Conservation (phyloP, 805 yeast genomes). For the Cyberlindnera petersonii region DNA sequence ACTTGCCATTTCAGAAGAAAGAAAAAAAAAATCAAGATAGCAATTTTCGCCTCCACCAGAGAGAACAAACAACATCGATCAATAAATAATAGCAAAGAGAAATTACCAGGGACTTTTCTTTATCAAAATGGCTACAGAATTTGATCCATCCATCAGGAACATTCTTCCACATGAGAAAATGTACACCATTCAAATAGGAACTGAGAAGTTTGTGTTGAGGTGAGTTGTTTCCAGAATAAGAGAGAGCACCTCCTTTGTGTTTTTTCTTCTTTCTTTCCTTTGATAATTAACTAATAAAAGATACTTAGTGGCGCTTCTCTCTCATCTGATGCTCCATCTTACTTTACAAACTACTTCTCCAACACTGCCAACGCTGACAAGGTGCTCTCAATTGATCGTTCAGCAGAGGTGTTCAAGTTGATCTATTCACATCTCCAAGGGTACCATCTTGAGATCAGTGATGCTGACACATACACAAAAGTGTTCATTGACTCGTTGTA, state of each 20-base stretch:
- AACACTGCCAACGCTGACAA: constrained; percentile 34
- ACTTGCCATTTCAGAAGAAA: too few species aligned
- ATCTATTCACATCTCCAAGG: constrained; percentile 79
- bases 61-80: neutral
- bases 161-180: constrained; percentile 66
- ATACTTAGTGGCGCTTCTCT: constrained; percentile 72
- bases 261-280: neutral
- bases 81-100: too few species aligned
- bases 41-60: too few species aligned
- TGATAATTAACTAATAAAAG: neutral
- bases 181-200: constrained; percentile 70
- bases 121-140: constrained; percentile 5
- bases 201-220: constrained; percentile 46
- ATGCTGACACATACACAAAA: constrained; percentile 58
- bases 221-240: too few species aligned
- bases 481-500: constrained; percentile 69
- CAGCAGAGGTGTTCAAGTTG: constrained; percentile 61
- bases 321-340: constrained; percentile 84
- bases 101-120: too few species aligned
- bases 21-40: too few species aligned
- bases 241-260: neutral
- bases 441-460: constrained; percentile 56
- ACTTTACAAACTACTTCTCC: constrained; percentile 70
- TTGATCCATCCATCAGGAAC: constrained; percentile 43
- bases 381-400: constrained; percentile 66